Base-by-base conservation (phyloP, 2,329 filamentous ascomycete genomes). In the Colletotrichum sp. region DNA sequence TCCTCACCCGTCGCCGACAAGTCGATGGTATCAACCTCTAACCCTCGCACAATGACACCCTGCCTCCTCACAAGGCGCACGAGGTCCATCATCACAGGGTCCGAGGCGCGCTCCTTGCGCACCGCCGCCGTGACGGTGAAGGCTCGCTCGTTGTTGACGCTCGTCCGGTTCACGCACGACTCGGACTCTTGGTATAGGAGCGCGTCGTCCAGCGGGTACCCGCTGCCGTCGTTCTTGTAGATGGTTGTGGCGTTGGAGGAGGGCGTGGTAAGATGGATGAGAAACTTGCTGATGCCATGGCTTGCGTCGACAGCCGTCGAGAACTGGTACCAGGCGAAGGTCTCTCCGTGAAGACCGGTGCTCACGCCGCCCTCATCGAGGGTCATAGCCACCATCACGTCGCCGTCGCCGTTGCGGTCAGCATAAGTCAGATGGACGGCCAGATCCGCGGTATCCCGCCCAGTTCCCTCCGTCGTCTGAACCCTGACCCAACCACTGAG, bases 251-350 rank as follows among this genome's bases (percentile, higher is more conserved):
- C 77, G 22, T 80, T 81, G 10, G 73, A 81, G 1, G 80, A 80
- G 22, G 78, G 75, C 7, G 77, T 79, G 12, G 73, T 78, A 39
- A 82, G 48, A 48, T 82, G 77, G 13, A 85, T 79, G 74, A 79
- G 70, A 71, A 85, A 84, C 61, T 79, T 81, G 76, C 79, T 80
- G 75, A 84, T 81, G 5, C 82, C 82, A 0, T 75, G 77, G n/a
- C 67, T 71, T 39, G 71, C 74, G 36, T 80, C 72, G 15, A 85
- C 52, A 7, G 75, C 48, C 6, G 79, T 78, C 4, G 75, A 69
- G 65, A 83, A 85, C 70, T 83, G 79, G 70, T 79, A 85, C 77
- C 79, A 84, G 1, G 76, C 65, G 58, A 85, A 85, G 1, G 8
- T 30, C 64, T 82, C 80, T 2, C 76, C 66, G 58, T 80, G 79